Evolutionary conservation across 2,329 filamentous ascomycete species (phyloP).

Genomic region (Trichoderma pleuroti): DNA sequence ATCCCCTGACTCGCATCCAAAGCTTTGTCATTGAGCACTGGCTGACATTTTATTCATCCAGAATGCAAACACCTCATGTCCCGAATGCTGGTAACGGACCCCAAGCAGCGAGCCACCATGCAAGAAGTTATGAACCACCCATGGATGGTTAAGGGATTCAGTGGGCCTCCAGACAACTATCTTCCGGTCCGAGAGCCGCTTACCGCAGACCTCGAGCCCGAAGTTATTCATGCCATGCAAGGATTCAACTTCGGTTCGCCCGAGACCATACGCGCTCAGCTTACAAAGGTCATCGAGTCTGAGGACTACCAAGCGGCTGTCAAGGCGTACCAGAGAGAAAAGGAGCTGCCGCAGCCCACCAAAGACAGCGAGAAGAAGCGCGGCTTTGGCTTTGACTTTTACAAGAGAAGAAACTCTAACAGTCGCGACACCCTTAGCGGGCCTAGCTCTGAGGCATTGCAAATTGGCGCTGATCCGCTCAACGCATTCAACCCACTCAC

Average conservation of each 20-base stretch:
- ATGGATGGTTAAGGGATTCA: slow-evolving; percentile 94
- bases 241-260: slow-evolving; percentile 94
- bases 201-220: slow-evolving; percentile 75
- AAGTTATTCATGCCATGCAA: slow-evolving; percentile 89
- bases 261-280: slow-evolving; percentile 75
- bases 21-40: neutral
- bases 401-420: slow-evolving; percentile 87
- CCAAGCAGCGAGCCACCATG: slow-evolving; percentile 78
- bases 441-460: slow-evolving; percentile 81
- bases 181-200: slow-evolving; percentile 80
- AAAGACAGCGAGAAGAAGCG: slow-evolving; percentile 77
- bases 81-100: slow-evolving; percentile 93
- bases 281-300: slow-evolving; percentile 83
- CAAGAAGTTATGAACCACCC: slow-evolving; percentile 91
- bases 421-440: slow-evolving; percentile 83
- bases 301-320: slow-evolving; percentile 89
- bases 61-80: slow-evolving; percentile 93
- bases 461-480: slow-evolving; percentile 77
- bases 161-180: slow-evolving; percentile 81
- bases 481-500: slow-evolving; percentile 91
- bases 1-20: neutral
- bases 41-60: slow-evolving; percentile 34
- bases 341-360: slow-evolving; percentile 53
- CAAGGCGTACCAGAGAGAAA: slow-evolving; percentile 65
- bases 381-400: slow-evolving; percentile 90